Percentiles rank a stretch among this genome's conserved stretches.
Conservation (phyloP, 768 basidiomycete species). For the Hemileccinum rubropunctum region DNA sequence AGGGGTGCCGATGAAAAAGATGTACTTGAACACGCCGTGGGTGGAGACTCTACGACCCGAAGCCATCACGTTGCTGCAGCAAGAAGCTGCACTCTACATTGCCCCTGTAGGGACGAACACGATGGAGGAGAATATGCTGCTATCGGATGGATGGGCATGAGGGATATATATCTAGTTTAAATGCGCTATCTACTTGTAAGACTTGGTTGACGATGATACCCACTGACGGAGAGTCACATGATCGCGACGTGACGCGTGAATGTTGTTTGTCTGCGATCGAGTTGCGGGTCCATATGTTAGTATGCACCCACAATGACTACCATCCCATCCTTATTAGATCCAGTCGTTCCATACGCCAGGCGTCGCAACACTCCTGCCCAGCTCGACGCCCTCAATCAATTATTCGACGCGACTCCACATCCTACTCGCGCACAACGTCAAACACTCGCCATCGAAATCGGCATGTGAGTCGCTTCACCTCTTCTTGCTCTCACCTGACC, state of each 20-base stretch:
- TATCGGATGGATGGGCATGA: conserved; percentile 21
- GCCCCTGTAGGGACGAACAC: conserved; percentile 39
- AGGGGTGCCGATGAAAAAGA: conserved; percentile 45
- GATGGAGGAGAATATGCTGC: conserved; percentile 42
- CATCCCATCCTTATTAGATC: conserved; percentile 3
- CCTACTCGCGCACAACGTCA: conserved; percentile 43
- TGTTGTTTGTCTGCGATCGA: no score
- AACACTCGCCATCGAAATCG: conserved; percentile 36
- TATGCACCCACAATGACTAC: conserved; percentile 9
- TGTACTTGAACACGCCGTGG: conserved; percentile 45
- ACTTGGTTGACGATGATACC: no score
- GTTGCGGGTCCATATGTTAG: conserved; percentile 12
- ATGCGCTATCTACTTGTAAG: no score
- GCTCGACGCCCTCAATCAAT: conserved; percentile 31
- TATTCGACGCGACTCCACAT: conserved; percentile 38
- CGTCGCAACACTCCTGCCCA: conserved; percentile 35
- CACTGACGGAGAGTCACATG: conserved; percentile 19
- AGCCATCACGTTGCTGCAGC: conserved; percentile 23
- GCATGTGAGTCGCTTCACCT: conserved; percentile 29
- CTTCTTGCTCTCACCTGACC: conserved; percentile 5
- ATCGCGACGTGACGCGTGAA: conserved; percentile 25
- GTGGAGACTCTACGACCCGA: conserved; percentile 15
- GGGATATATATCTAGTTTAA: no score
- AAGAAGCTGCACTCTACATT: conserved; percentile 29
- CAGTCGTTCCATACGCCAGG: conserved; percentile 27